Base-by-base conservation (phyloP, 371 early-diverging fungal genomes). In the Choanephora cucurbitarum region DNA sequence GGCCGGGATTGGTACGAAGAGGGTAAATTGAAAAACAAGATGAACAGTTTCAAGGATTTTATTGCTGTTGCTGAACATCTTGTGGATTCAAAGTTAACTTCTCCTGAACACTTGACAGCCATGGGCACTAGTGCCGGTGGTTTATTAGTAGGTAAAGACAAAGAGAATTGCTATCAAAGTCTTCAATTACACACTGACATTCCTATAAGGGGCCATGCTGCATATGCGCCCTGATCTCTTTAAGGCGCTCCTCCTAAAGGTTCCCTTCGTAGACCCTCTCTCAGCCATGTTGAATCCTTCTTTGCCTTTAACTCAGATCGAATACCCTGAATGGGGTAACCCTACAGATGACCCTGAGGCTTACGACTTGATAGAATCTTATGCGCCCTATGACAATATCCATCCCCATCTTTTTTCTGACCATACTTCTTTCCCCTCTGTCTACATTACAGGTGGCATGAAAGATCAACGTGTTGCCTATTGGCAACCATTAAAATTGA, bases 251-350 rank as follows among this genome's bases (percentile, higher is more conserved):
- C 73, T 92, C 15, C 70, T 93, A 21, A 82, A 87, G n/a, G 92
- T 90, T 0, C 94, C 95, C 0, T 95, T 95, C 73, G 76, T 93
- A 6, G 94, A 93, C 52, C 92, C 92, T 13, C 72, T 93, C 22
- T 84, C 88, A 1, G 73, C 92, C 34, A 90, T 95, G 92, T 69
- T 91, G 28, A 81, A 87, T 40, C 83, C 86, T 8, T 66, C 80
- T 48, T 73, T 89, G 9, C 94, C 95, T 0, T 59, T 94, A 2
- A 89, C 95, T 4, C 71, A 79, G 42, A 84, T 89, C 34, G 95
- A 95, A 60, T 83, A 80, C 46, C 73, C 82, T 9, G 95, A 95
- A 60, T 95, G 95, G 95, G 95, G 95, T 0, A 86, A 93, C 62
- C 92, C 91, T 13, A 58, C 80, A 0, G 62, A 75, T 9, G 77